Conservation (phyloP, 495 filamentous ascomycete genomes). For the Pseudevernia furfuracea region DNA sequence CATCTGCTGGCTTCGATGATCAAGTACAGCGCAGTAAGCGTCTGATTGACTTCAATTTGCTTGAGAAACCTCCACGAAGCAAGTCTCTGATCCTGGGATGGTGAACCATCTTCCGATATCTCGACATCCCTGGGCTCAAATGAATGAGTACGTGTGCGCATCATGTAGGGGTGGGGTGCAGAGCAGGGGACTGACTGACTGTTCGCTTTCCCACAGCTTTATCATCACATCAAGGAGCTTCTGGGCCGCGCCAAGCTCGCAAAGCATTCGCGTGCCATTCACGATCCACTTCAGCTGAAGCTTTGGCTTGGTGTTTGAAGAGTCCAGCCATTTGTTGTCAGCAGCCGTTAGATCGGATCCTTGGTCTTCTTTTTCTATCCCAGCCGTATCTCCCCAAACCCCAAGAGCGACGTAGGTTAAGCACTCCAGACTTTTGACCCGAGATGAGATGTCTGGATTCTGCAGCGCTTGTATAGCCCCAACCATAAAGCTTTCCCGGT, state of each 20-base stretch:
- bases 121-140: slow-evolving; percentile 30
- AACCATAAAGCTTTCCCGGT: slow-evolving; percentile 39
- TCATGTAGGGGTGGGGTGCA: not conserved
- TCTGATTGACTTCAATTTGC: slow-evolving; percentile 43
- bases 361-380: slow-evolving; percentile 33
- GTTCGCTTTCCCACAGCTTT: slow-evolving; percentile 47
- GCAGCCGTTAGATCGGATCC: slow-evolving; percentile 17
- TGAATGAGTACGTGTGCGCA: not conserved
- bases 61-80: slow-evolving; percentile 33
- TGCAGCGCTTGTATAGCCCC: slow-evolving; percentile 38
- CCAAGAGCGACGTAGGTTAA: slow-evolving; percentile 72
- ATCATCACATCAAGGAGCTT: slow-evolving; percentile 54
- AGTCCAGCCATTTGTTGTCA: slow-evolving; percentile 29
- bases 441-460: slow-evolving; percentile 43
- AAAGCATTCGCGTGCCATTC: slow-evolving; percentile 51
- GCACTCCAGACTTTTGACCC: slow-evolving; percentile 62
- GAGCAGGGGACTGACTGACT: slow-evolving; percentile 27
- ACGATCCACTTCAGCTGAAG: slow-evolving; percentile 66
- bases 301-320: slow-evolving; percentile 42
- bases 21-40: slow-evolving; percentile 63
- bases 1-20: slow-evolving; percentile 58
- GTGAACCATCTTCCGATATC: slow-evolving; percentile 30
- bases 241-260: slow-evolving; percentile 52
- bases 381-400: slow-evolving; percentile 68
- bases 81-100: slow-evolving; percentile 13